Base-by-base conservation (phyloP, 2,329 filamentous ascomycete genomes). In the Lecanicillium sp. region DNA sequence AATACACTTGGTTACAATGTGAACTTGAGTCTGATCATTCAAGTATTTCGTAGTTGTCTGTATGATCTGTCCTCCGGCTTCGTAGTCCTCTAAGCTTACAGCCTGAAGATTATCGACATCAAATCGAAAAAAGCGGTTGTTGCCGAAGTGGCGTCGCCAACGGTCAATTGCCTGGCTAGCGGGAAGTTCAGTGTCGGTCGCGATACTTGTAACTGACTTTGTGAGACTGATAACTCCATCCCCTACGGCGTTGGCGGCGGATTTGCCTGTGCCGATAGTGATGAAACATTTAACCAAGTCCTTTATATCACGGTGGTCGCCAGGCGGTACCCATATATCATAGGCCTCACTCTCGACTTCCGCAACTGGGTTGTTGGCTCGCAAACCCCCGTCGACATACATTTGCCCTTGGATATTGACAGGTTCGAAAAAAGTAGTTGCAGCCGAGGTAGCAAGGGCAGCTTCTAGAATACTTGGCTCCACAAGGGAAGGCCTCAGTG, bases 361-460 rank as follows among this genome's bases (percentile, higher is more conserved):
- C 25, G 28, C 34, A 27, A 29, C 34, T 16, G 34, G 34, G 20
- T 36, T 36, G 25, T 36, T 36, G n/a, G 34, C 34, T 22, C 51
- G 47, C 19, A 58, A 51, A 1, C 41, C 54, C 4, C 51, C 52
- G 33, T 56, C 53, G 28, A 58, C 45, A 30, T 53, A 53, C 28
- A 55, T 44, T 5, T 52, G 44, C n/a, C 37, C 43, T 12, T 54
- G 51, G 11, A 56, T 29, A 13, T 45, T 38, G 22, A 57, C 51
- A 4, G 51, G 45, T 29, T 57, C 29, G 28, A 47, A 48, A 13
- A 44, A 40, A 18, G 15, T 42, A 5, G 46, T 45, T 3, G 45
- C 42, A 4, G 48, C 48, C 25, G 48, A 45, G 4, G 47, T 48
- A 4, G 46, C 49, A 8, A 41, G 45, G 18, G 43, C 39, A 14